Base-by-base conservation (phyloP, 805 yeast species). In the Tetrapisispora iriomotensis region DNA sequence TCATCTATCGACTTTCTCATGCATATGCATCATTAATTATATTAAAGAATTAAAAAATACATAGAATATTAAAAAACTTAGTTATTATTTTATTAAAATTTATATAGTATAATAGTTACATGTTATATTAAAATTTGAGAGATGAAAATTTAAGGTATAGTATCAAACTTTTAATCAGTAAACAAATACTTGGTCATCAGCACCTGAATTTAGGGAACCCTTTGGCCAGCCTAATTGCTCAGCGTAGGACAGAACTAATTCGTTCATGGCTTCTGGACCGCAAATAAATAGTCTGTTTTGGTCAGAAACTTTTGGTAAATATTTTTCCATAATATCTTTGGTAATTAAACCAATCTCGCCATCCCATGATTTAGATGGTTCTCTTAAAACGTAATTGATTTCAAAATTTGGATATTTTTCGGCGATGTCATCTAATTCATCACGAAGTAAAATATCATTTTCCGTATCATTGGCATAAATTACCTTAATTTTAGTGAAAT, bases 391-490 rank as follows among this genome's bases (percentile, higher is more conserved):
- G 54, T 82, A 81, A 43, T 72, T 71, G 13, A 80, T 76, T 5
- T 66, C 56, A 50, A 83, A 75, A 45, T 72, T 65, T 18, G 88
- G 84, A 51, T 78, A 80, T 48, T 71, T 72, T 29, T 61, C 66
- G 29, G 77, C 70, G 45, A 82, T 71, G 44, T 79, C 85, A 52
- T 83, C 88, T 32, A 83, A 62, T 60, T 83, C 94, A 8, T 68
- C 75, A 51, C 71, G 79, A 52, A 83, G 67, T 50, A 83, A 66
- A 42, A 83, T 81, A 60, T 83, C 94, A 50, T 82, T 80, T 45
- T 73, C 82, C 6, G 86, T 75, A 53, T 81, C 83, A 51, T 82
- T 82, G 24, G 86, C 87, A 55, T 69, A 83, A 37, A 83, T 66
- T 47, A 83, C 61, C 2, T 75, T 67, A 39, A 83, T 67, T 38